phyloP scores from a whole-genome alignment of 2,329 filamentous ascomycete genomes.

The Colletotrichum sp. region DNA sequence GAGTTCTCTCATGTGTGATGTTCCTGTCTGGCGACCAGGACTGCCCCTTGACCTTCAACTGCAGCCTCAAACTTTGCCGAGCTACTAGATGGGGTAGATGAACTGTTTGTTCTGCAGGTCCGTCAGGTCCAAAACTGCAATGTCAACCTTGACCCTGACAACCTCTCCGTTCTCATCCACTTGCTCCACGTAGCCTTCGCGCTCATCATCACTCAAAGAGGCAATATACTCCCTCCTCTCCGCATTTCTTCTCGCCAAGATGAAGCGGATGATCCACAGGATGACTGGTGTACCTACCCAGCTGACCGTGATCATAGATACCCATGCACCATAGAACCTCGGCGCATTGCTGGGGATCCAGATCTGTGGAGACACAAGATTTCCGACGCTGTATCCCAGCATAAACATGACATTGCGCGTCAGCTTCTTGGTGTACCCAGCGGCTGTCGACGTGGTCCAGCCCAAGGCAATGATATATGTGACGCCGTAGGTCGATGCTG shows the following conservation, averaged over 20 bases:
- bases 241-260: constrained; percentile 34
- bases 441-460: constrained; percentile 40
- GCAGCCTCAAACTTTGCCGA: not conserved
- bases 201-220: constrained; percentile 24
- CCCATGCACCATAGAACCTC: constrained; percentile 37
- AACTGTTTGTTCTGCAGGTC: constrained; percentile 44
- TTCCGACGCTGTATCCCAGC: constrained; percentile 38
- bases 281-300: constrained; percentile 40
- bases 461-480: constrained; percentile 40
- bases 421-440: constrained; percentile 48
- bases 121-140: constrained; percentile 41
- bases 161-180: constrained; percentile 34
- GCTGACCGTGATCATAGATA: constrained; percentile 33
- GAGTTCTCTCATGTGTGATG: not conserved
- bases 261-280: constrained; percentile 35
- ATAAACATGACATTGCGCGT: constrained; percentile 44
- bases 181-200: constrained; percentile 29
- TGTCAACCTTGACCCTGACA: constrained; percentile 35
- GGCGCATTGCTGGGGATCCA: constrained; percentile 33
- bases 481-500: constrained; percentile 34
- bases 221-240: constrained; percentile 33
- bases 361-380: constrained; percentile 41
- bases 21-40: not conserved
- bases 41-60: not conserved
- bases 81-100: constrained; percentile 31